Evolutionary conservation across 768 basidiomycete genomes (phyloP).

Genomic region (Lentinula edodes): DNA sequence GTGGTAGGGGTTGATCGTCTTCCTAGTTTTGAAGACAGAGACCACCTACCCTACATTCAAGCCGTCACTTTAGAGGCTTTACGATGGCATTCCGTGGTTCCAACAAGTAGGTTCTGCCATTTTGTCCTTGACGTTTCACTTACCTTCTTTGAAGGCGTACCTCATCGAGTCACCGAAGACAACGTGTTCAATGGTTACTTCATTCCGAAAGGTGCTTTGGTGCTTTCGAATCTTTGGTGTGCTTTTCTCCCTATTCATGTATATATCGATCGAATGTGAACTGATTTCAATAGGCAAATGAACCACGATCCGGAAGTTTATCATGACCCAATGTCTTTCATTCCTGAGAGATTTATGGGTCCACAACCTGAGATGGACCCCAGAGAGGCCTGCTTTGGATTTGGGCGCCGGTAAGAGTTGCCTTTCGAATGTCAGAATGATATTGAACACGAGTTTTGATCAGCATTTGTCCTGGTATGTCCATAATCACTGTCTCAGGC

Average conservation of each 20-base stretch:
- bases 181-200: constrained; percentile 23
- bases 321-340: constrained; percentile 3
- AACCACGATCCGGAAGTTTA: constrained; percentile 6
- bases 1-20: constrained; percentile 5
- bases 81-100: constrained; percentile 3
- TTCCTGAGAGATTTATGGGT: constrained; percentile 5
- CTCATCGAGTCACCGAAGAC: constrained; percentile 13
- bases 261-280: neutral
- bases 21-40: constrained; percentile 5
- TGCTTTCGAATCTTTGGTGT: constrained; percentile 3
- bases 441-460: neutral
- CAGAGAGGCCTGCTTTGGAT: constrained; percentile 36
- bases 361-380: constrained; percentile 26
- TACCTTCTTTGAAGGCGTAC: neutral
- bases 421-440: neutral
- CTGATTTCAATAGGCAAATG: neutral
- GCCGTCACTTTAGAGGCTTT: constrained; percentile 3
- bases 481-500: neutral
- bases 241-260: neutral
- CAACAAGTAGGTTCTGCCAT: neutral
- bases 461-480: constrained; percentile 9
- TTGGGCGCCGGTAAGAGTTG: constrained; percentile 30
- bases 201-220: constrained; percentile 6
- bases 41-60: constrained; percentile 4
- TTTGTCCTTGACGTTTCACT: neutral